These are phyloP conservation scores for Cordyceps cicadae DNA, from an alignment of 2,329 filamentous ascomycete genomes.

Conservation along the genomic window DNA sequence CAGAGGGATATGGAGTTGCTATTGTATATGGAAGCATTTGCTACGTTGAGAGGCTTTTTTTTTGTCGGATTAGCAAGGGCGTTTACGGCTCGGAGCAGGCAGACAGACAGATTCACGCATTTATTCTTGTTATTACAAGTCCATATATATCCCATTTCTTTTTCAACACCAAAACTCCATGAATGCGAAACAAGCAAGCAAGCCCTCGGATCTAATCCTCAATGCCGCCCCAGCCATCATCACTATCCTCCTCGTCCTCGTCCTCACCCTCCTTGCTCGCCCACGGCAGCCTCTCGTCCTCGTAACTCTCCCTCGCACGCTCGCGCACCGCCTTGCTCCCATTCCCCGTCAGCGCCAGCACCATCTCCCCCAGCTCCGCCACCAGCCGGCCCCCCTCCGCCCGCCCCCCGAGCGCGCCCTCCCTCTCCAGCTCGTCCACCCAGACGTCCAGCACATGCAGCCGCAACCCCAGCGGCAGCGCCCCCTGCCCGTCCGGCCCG, in stretches of 20 bases:
- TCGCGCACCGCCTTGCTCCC: conserved; percentile 64
- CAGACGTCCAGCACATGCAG: conserved; percentile 87
- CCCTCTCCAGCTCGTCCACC: conserved; percentile 78
- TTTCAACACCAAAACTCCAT: conserved; percentile 8
- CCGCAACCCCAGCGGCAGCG: conserved; percentile 72
- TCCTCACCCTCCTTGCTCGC: conserved; percentile 38
- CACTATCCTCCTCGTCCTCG: conserved; percentile 27
- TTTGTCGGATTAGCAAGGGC: conserved; percentile 7
- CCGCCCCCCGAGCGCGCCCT: conserved; percentile 43
- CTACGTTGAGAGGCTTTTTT: background rate
- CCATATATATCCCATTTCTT: background rate
- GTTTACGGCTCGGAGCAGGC: background rate
- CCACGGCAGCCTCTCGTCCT: conserved; percentile 64
- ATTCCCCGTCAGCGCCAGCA: conserved; percentile 49
- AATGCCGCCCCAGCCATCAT: conserved; percentile 61
- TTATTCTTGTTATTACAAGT: background rate
- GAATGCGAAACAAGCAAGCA: background rate
- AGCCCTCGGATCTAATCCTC: conserved; percentile 40
- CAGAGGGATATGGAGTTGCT: background rate
- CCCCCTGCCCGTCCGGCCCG: conserved; percentile 30
- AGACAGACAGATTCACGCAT: background rate
- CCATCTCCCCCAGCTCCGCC: conserved; percentile 42
- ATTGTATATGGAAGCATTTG: background rate
- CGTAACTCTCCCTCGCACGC: conserved; percentile 60
- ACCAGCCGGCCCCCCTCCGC: conserved; percentile 37